Evolutionary conservation across 345 rosid genomes (phyloP), one percentile per base, ranked within the genome.

Genomic region (Hevea brasiliensis): DNA sequence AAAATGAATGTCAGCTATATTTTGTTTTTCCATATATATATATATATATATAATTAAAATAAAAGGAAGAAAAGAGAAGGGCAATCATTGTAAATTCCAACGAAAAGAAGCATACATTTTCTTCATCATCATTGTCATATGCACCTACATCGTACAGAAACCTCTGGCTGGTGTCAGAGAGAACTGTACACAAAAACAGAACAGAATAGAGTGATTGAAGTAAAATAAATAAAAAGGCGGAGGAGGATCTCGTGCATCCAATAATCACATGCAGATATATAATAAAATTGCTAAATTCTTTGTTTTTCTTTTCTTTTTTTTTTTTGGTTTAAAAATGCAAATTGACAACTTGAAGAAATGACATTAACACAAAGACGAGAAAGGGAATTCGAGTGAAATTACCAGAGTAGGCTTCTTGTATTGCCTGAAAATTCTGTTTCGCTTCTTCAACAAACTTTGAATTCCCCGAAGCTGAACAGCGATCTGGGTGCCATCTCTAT

Each of bases 401-500:
- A 94, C 97, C 97, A 62, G 98, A 90, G 78, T 92, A 89, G 73
- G 97, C 98, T 40, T 90, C 89, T 62, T 92, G 98, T 37, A 94
- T 92, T 1, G 85, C 83, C 82, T 94, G 98, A 79, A 94, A 94
- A 62, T 85, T 92, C 84, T 79, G 87, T 85, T 94, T 92, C 10
- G 98, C 82, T 83, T 94, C 97, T 75, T 94, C 98, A 11, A 85
- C 83, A 15, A 83, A 85, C 81, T 81, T 87, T n/a, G 83, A 77
- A 78, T 80, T 87, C 40, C 88, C 93, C 29, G 89, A 75, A 9
- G 93, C 88, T 5, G 95, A 85, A 77, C 95, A 94, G 20, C 98
- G 97, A 90, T 94, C 98, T 62, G 98, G 98, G 74, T 94, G 98
- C 97, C 98, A 94, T 85, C 88, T 88, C 98, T 94, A 55, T 61